phyloP scores from a whole-genome alignment of 345 rosid genomes.

The Draba incana region DNA sequence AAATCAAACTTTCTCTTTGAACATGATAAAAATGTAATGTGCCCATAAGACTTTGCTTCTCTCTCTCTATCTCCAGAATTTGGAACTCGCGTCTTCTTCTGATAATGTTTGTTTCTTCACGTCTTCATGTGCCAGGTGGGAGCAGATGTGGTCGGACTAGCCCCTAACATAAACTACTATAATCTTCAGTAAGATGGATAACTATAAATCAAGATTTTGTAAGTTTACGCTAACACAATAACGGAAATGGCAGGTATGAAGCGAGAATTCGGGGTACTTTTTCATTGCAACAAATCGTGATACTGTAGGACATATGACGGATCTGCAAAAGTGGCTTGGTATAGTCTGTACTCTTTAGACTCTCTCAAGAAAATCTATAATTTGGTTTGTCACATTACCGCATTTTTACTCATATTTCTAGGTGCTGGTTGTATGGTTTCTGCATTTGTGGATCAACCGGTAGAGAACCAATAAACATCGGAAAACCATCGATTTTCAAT shows the following conservation, averaged over 20 bases:
- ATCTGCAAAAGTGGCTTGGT: conserved; percentile 97
- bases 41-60: conserved; percentile 21
- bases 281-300: conserved; percentile 92
- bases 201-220: not conserved
- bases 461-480: conserved; percentile 81
- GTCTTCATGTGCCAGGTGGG: conserved; percentile 67
- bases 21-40: conserved; percentile 76
- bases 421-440: conserved; percentile 98
- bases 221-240: conserved; percentile 25
- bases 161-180: conserved; percentile 79
- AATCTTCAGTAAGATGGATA: conserved; percentile 82
- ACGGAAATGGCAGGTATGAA: conserved; percentile 62
- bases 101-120: conserved; percentile 19
- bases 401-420: conserved; percentile 42
- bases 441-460: conserved; percentile 79
- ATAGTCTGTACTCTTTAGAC: conserved; percentile 18
- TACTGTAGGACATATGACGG: conserved; percentile 85
- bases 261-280: conserved; percentile 89
- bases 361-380: not conserved
- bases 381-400: conserved; percentile 6
- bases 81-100: conserved; percentile 24
- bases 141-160: conserved; percentile 91
- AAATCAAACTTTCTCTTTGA: conserved; percentile 62
- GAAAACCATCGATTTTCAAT: conserved; percentile 87
- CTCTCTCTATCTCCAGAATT: too few species aligned